Evolutionary conservation across 2,329 filamentous ascomycete genomes (phyloP), one percentile per base, ranked within the genome.

Genomic region (Diaporthe nobilis): DNA sequence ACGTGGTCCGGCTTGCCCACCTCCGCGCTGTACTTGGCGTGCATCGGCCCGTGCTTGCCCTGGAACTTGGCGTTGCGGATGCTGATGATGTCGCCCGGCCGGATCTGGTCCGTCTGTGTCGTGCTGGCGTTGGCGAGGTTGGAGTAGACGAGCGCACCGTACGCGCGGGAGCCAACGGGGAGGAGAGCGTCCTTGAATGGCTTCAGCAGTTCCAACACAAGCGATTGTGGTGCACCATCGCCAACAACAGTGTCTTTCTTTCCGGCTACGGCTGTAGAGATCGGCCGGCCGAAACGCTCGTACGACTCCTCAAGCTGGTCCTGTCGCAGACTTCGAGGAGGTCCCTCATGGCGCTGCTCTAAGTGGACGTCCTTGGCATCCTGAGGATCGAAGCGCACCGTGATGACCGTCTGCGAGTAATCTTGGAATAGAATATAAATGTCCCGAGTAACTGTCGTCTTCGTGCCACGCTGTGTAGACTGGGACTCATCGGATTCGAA

Each of bases 61-160:
- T 98, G 95, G 86, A 99, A 98, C 79, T 93, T 94, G 53, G 96
- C 94, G 80, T 98, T 98, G 79, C 97, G 94, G 82, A 99, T 93
- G 22, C 93, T 96, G 74, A 99, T 91, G 77, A 99, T 95, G 82
- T 99, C 97, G 68, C 97, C 97, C 0, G 90, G 90, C 0, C 97
- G 92, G 79, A 99, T 99, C 85, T 98, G 95, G 82, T 98, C 97
- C 80, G 94, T 93, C 80, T 97, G 94, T 81, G 94, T 92, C 5
- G 95, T 96, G 9, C 94, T 95, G 2, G 97, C 96, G 82, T 99
- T 99, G 81, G 95, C 97, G 75, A 98, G 90, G 82, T 99, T 99
- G 78, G 94, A 92, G 84, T 99, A 99, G 20, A 99, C 95, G 34
- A 98, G 88, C 6, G 96, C 95, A 77, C 97, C 97, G 82, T 96